Evolutionary conservation across 768 basidiomycete species (phyloP).

Genomic region (Suillus subaureus): DNA sequence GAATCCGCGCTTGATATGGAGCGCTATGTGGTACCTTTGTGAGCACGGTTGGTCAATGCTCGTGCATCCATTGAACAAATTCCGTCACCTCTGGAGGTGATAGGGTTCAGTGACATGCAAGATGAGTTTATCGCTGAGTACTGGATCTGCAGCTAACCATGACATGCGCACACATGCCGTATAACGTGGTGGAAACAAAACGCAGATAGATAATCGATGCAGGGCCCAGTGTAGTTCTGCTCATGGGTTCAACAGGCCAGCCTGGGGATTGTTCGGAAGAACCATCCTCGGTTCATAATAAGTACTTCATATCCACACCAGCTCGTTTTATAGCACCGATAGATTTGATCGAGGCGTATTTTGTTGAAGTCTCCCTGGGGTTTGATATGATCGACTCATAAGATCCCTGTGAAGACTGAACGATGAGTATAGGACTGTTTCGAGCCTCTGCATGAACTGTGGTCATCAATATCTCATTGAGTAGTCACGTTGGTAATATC

Average conservation of each 20-base stretch:
- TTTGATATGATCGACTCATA: background rate
- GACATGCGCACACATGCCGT: background rate
- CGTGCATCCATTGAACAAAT: background rate
- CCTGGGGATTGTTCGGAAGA: background rate
- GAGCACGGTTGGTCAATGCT: background rate
- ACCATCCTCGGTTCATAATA: background rate
- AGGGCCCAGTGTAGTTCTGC: background rate
- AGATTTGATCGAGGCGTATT: background rate
- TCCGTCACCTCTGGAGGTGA: background rate
- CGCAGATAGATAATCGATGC: background rate
- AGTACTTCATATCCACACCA: background rate
- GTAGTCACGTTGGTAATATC: background rate
- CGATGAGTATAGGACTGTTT: background rate
- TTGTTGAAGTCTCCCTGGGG: background rate
- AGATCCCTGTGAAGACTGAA: background rate
- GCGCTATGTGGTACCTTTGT: background rate
- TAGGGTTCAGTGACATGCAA: background rate
- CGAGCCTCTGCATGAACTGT: background rate
- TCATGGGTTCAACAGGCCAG: background rate
- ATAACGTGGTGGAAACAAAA: background rate
- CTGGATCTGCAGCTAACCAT: background rate
- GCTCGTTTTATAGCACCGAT: background rate
- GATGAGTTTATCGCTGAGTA: background rate
- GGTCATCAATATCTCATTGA: background rate
- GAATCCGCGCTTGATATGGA: background rate